Conservation (phyloP, 495 filamentous ascomycete genomes). For the Podospora didyma region DNA sequence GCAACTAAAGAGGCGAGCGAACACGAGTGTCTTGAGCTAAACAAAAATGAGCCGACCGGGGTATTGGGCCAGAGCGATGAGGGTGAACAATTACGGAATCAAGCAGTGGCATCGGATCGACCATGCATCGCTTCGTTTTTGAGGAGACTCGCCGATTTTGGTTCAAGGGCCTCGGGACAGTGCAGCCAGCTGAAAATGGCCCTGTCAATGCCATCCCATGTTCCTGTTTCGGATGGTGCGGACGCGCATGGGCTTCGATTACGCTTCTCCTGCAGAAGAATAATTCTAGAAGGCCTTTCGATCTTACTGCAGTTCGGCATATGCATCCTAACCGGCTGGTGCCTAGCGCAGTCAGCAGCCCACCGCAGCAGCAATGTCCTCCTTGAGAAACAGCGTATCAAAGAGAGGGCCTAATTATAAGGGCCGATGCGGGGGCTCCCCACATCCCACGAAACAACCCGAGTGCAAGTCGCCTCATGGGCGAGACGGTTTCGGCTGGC, state of each 20-base stretch:
- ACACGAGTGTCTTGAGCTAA: neutral
- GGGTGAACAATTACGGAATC: neutral
- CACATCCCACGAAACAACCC: neutral
- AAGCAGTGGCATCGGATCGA: no score
- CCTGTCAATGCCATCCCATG: neutral
- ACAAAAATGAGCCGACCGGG: neutral
- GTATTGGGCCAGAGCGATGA: neutral
- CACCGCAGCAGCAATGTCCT: no score
- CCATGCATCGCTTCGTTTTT: no score
- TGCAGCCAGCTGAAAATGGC: no score
- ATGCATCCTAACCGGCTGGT: neutral
- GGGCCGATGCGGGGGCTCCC: neutral
- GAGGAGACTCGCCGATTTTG: no score
- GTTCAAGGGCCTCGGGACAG: no score
- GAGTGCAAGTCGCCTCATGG: neutral
- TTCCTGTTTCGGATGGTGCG: neutral
- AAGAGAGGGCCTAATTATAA: no score
- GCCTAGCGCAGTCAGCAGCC: neutral
- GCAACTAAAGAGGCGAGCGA: neutral
- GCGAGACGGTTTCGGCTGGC: neutral
- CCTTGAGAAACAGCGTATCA: no score
- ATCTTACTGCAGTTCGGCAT: neutral
- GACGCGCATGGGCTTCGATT: neutral
- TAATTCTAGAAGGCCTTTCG: conserved; percentile 18
- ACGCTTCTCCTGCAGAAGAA: conserved; percentile 10